Evolutionary conservation across 208 protist genomes (phyloP), one percentile per base, ranked within the genome.

Genomic region (Acanthamoeba royreba): DNA sequence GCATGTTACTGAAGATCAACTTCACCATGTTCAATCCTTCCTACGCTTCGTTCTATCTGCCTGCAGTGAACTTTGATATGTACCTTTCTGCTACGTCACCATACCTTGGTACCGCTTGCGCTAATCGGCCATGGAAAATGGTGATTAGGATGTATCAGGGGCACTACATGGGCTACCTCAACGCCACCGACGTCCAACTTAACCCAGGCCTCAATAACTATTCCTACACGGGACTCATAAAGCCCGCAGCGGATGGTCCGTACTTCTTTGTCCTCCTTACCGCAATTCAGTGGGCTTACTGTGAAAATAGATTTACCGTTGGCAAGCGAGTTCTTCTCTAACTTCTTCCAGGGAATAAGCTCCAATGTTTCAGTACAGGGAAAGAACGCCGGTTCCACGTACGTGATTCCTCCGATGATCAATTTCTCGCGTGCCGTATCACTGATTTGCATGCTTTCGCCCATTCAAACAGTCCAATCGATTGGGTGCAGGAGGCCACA

Each of bases 91-190:
- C 4, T 8, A 25, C 25, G 33, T 28, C 55, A 5, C 55, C 8
- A n/a, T 66, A 1, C 17, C 58, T 31, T 66, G 58, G 17, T 66
- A 35, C 4, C 22, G 55, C 55, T 35, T 35, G 25, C 55, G 19
- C 55, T 19, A 22, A 22, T 15, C 55, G 49, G 15, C 49, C 15
- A 22, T 13, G 49, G 49, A 13, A 22, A 22, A n/a, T 58, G 49
- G 49, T 13, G 17, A 4, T 11, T 42, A 81, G 69, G 38, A 49
- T 40, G 17, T 89, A 63, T n/a, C 13, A 1, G 28, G 46, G 61
- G 28, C 33, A 19, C 81, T 89, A 89, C 33, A 3, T 89, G 81
- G 81, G 81, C 25, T 89, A 89, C 38, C 25, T 89, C 81, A 89
- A 89, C 22, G 81, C 81, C 0, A 89, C 81, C 8, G 81, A 61